Evolutionary conservation across 169 alveolate genomes (phyloP).

Genomic region (Plasmodium gaboni): DNA sequence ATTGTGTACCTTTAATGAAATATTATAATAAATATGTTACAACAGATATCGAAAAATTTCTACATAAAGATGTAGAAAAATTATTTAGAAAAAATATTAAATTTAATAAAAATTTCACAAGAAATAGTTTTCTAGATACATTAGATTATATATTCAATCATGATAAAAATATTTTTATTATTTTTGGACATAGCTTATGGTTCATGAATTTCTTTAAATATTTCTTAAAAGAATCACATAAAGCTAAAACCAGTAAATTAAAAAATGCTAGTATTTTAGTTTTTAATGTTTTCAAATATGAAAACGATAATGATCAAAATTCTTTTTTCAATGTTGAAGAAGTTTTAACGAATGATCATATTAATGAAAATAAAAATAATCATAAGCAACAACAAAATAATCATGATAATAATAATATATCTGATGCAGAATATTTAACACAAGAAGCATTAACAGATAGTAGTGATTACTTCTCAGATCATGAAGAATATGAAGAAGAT

Average conservation of each 20-base stretch:
- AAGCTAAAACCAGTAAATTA: slow-evolving; percentile 45
- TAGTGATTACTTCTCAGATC: no score
- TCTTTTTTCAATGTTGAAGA: no score
- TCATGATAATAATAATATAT: no score
- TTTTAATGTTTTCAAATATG: slow-evolving; percentile 29
- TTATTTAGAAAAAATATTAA: slow-evolving; percentile 31
- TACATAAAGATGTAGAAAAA: slow-evolving; percentile 35
- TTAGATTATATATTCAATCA: slow-evolving; percentile 26
- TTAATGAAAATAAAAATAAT: no score
- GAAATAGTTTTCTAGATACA: slow-evolving; percentile 37
- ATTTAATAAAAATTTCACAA: neutral
- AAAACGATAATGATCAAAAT: neutral
- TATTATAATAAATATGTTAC: slow-evolving; percentile 40
- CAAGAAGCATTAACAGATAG: no score
- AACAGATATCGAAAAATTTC: slow-evolving; percentile 15
- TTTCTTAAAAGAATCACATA: slow-evolving; percentile 34
- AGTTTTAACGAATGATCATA: no score
- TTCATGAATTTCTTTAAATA: slow-evolving; percentile 19
- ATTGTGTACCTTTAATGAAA: slow-evolving; percentile 24
- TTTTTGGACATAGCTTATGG: slow-evolving; percentile 74
- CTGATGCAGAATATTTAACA: no score
- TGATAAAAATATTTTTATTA: slow-evolving; percentile 30
- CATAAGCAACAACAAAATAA: no score
- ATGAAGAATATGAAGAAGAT: no score
- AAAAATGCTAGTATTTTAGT: slow-evolving; percentile 46